Conservation (phyloP, 768 basidiomycete species). For the Scleroderma bovista region DNA sequence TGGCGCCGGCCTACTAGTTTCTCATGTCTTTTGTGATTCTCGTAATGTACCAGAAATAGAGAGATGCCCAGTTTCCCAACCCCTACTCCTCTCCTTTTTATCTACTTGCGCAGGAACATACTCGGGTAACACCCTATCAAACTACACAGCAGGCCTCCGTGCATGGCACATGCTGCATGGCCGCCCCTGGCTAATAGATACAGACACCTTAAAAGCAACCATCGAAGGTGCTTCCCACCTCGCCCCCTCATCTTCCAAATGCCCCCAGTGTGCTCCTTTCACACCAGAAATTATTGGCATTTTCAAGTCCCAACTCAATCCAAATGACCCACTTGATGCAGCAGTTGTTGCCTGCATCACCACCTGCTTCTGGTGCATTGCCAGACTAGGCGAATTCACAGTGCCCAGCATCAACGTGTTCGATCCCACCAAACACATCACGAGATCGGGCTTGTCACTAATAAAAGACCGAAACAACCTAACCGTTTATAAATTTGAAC, state of each 20-base stretch:
- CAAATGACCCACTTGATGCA: not conserved
- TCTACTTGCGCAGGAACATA: conserved; percentile 28
- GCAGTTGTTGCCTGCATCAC: not conserved
- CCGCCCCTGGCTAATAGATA: conserved; percentile 40
- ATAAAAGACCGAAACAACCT: no score
- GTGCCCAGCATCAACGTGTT: not conserved
- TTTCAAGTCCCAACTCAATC: not conserved
- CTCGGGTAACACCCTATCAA: conserved; percentile 27
- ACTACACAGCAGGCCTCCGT: conserved; percentile 34
- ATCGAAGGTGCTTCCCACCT: conserved; percentile 4
- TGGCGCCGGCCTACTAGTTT: conserved; percentile 34
- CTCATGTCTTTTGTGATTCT: conserved; percentile 37
- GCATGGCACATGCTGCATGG: conserved; percentile 37
- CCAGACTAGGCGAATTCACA: not conserved
- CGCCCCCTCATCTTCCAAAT: conserved; percentile 8
- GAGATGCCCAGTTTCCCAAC: conserved; percentile 23
- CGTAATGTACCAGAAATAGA: conserved; percentile 25
- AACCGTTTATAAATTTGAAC: no score
- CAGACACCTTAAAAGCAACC: conserved; percentile 8
- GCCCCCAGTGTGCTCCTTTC: conserved; percentile 4
- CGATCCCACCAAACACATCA: not conserved
- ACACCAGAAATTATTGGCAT: conserved; percentile 4
- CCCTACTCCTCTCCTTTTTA: conserved; percentile 27
- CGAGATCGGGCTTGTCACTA: not conserved
- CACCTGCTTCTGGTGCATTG: not conserved